Evolutionary conservation across 2,329 filamentous ascomycete species (phyloP).

Genomic region (Aspergillus pseudotamarii): DNA sequence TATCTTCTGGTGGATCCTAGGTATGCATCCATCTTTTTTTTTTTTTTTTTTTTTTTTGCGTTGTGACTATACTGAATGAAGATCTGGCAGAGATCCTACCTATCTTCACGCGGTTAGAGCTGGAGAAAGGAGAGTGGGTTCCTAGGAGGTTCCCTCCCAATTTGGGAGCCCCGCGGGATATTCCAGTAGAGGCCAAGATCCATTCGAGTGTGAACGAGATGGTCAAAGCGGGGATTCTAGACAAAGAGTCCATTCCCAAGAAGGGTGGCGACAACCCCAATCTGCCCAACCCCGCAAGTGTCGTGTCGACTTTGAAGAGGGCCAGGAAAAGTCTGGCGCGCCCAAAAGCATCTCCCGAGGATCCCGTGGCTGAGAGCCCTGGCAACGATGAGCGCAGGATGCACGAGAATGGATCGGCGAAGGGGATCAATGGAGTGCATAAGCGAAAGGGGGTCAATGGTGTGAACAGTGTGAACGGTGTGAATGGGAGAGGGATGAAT

Average conservation of each 20-base stretch:
- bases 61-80: neutral
- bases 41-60: neutral
- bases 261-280: conserved; percentile 17
- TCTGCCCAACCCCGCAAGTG: conserved; percentile 4
- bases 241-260: conserved; percentile 21
- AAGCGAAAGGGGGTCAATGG: neutral
- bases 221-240: conserved; percentile 26
- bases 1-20: conserved; percentile 39
- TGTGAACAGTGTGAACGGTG: neutral
- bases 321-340: neutral
- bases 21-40: conserved; percentile 17
- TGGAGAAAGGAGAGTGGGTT: conserved; percentile 39
- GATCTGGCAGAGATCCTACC: conserved; percentile 35
- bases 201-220: conserved; percentile 34
- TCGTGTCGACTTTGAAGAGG: neutral
- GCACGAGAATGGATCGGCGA: neutral
- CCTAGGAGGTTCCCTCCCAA: conserved; percentile 39
- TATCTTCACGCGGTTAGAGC: conserved; percentile 39
- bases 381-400: neutral
- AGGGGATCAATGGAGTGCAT: neutral
- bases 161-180: conserved; percentile 35
- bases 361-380: neutral
- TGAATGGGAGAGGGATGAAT: neutral
- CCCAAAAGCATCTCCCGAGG: neutral
- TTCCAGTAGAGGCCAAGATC: conserved; percentile 34